A percentile compares a stretch with the other conserved stretches of the same genome.
phyloP scores from a whole-genome alignment of 768 basidiomycete genomes.

The Boletus vinaceobasis region DNA sequence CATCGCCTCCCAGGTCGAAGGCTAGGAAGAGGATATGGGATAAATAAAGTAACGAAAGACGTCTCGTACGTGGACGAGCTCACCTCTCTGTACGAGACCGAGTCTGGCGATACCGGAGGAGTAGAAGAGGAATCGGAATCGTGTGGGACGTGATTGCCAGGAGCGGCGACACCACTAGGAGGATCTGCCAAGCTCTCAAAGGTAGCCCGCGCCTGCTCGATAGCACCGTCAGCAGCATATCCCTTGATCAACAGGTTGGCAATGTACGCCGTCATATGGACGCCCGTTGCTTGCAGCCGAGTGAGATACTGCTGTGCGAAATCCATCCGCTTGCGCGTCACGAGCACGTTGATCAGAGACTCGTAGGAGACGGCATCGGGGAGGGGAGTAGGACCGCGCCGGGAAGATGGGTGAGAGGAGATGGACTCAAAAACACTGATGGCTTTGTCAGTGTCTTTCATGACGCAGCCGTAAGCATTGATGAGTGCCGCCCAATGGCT shows the following conservation, averaged over 20 bases:
- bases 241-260: conserved; percentile 66
- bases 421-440: conserved; percentile 77
- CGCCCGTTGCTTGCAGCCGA: conserved; percentile 56
- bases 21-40: conserved; percentile 37
- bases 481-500: conserved; percentile 83
- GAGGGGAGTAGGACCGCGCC: conserved; percentile 29
- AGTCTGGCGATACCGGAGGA: conserved; percentile 36
- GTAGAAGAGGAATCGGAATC: conserved; percentile 34
- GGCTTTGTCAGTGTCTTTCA: conserved; percentile 74
- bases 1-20: conserved; percentile 95
- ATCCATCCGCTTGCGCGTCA: conserved; percentile 74
- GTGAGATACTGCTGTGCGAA: conserved; percentile 66
- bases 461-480: conserved; percentile 81
- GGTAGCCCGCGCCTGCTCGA: conserved; percentile 67
- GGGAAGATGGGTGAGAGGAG: conserved; percentile 46
- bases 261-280: conserved; percentile 94
- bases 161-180: conserved; percentile 78
- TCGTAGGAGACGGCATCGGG: conserved; percentile 89
- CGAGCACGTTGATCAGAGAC: conserved; percentile 81
- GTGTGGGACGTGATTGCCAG: conserved; percentile 82
- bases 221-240: conserved; percentile 61
- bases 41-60: neutral
- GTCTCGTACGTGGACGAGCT: neutral
- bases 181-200: conserved; percentile 84
- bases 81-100: conserved; percentile 37